Conservation (phyloP, 352 stramenopile genomes). For the Pythium diclinum region DNA sequence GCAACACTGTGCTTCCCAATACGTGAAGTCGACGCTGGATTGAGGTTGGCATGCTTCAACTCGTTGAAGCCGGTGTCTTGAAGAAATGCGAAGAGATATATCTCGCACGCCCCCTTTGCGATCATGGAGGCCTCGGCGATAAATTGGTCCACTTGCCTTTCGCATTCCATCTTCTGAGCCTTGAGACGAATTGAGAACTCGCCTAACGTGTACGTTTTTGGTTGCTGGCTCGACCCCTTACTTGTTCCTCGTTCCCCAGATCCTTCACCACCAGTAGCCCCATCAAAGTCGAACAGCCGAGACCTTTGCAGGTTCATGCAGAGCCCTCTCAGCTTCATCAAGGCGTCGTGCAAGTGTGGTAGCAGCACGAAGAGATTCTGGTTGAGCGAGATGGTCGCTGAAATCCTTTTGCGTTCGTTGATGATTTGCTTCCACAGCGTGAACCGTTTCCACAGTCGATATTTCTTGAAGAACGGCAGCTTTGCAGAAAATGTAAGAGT, state of each 20-base stretch:
- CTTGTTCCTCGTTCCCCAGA: not conserved
- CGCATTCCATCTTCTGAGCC: conserved; percentile 59
- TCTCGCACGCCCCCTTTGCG: conserved; percentile 60
- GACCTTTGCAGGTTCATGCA: conserved; percentile 51
- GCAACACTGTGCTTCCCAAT: conserved; percentile 1
- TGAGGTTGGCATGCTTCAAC: conserved; percentile 2
- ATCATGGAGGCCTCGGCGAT: conserved; percentile 52
- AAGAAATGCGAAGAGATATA: conserved; percentile 57
- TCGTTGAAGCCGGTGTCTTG: conserved; percentile 59
- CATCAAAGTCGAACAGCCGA: conserved; percentile 46
- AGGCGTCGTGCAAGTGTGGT: conserved; percentile 69
- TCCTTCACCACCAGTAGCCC: not conserved
- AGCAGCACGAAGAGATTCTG: conserved; percentile 88
- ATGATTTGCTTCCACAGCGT: conserved; percentile 82
- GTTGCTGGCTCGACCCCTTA: conserved; percentile 4
- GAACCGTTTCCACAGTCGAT: conserved; percentile 91
- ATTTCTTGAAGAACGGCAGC: conserved; percentile 89
- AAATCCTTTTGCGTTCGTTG: conserved; percentile 40
- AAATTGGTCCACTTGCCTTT: conserved; percentile 59
- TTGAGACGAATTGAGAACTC: conserved; percentile 81
- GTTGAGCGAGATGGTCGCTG: conserved; percentile 46
- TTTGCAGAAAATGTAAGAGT: conserved; percentile 19
- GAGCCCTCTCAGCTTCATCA: conserved; percentile 64
- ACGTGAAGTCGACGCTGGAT: not conserved
- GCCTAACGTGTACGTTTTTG: conserved; percentile 68